These are phyloP conservation scores for Ensete glaucum DNA, from an alignment of 176 grass and related monocot genomes.

Conservation along the genomic window DNA sequence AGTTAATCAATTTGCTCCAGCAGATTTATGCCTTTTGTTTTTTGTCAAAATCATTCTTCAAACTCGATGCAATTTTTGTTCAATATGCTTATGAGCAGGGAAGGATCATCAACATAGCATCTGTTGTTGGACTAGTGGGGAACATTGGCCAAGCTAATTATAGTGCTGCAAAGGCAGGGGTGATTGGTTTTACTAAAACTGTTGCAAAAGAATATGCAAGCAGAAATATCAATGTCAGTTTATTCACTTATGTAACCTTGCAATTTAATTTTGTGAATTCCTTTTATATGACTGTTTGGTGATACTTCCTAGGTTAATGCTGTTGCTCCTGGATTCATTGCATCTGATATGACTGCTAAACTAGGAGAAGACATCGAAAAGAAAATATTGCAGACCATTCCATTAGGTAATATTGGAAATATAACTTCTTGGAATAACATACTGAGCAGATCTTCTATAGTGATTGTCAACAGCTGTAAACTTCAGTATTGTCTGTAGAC, in stretches of 20 bases:
- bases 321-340: slow-evolving; percentile 88
- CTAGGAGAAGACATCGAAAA: slow-evolving; percentile 81
- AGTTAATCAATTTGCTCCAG: too few relatives aligned
- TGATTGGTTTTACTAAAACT: slow-evolving; percentile 95
- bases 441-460: background rate
- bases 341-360: slow-evolving; percentile 87
- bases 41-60: too few relatives aligned
- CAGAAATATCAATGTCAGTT: slow-evolving; percentile 79
- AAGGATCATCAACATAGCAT: slow-evolving; percentile 90
- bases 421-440: background rate
- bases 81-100: slow-evolving; percentile 37
- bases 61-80: too few relatives aligned
- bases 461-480: background rate
- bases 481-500: background rate
- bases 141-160: slow-evolving; percentile 95
- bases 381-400: slow-evolving; percentile 79
- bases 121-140: slow-evolving; percentile 86
- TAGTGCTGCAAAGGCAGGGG: slow-evolving; percentile 82
- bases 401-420: slow-evolving; percentile 47
- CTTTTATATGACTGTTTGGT: background rate
- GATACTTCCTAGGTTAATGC: slow-evolving; percentile 64
- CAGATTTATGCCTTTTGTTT: too few relatives aligned
- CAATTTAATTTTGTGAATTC: background rate
- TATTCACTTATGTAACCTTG: background rate
- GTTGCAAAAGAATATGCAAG: slow-evolving; percentile 97